Evolutionary conservation across 2,329 filamentous ascomycete species (phyloP).

Genomic region (Diaporthe ampelina): DNA sequence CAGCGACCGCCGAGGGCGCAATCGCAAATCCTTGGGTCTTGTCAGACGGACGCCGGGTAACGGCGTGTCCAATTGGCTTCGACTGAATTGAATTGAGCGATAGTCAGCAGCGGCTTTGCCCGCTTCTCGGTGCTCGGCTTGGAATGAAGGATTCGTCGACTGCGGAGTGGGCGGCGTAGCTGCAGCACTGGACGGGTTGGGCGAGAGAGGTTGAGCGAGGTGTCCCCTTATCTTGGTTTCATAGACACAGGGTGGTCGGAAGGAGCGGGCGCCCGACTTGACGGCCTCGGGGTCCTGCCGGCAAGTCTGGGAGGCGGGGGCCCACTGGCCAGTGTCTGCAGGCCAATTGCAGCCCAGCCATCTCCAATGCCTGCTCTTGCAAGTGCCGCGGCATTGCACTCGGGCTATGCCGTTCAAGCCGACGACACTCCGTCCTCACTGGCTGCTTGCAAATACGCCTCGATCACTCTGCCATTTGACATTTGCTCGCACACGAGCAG

Average conservation of each 20-base stretch:
- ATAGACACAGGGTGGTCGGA: not conserved
- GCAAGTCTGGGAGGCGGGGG: conserved; percentile 2
- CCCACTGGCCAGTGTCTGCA: not conserved
- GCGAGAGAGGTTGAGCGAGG: not conserved
- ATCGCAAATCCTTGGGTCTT: conserved; percentile 23
- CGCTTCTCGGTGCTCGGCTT: conserved; percentile 35
- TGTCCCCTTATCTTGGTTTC: conserved; percentile 26
- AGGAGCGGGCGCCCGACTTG: conserved; percentile 21
- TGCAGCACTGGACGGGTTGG: no score
- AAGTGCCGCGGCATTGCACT: not conserved
- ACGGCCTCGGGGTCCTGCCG: conserved; percentile 12
- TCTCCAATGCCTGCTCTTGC: conserved; percentile 26
- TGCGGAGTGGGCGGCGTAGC: not conserved
- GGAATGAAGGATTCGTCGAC: not conserved
- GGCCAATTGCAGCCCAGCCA: conserved; percentile 14
- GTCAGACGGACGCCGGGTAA: not conserved
- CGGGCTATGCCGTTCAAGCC: not conserved
- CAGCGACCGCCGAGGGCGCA: conserved; percentile 31
- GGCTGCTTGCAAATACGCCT: no score
- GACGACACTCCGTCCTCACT: not conserved
- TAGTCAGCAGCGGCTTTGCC: not conserved
- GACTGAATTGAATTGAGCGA: not conserved
- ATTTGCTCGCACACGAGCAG: not conserved
- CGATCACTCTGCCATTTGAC: no score
- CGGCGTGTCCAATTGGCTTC: conserved; percentile 24